Conservation (phyloP, 805 yeast species). For the Candida railenensis region DNA sequence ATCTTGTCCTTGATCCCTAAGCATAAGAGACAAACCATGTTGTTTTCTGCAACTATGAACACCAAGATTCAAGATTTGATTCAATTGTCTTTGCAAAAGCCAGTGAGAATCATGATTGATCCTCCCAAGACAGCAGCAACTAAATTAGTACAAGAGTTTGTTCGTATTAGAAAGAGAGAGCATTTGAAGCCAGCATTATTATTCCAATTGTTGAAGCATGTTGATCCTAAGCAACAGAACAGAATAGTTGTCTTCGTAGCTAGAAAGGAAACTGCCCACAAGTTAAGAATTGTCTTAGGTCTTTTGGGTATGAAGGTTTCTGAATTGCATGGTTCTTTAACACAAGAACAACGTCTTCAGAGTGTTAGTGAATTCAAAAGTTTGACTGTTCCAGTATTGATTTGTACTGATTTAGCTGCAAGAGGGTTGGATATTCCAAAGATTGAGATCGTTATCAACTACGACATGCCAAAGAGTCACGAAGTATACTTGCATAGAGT, state of each 20-base stretch:
- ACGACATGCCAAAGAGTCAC: constrained; percentile 90
- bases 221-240: constrained; percentile 61
- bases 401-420: constrained; percentile 98
- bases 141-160: constrained; percentile 91
- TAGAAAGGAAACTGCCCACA: constrained; percentile 88
- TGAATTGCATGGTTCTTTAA: constrained; percentile 79
- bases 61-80: constrained; percentile 85
- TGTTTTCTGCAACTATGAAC: constrained; percentile 98
- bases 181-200: constrained; percentile 79
- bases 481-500: constrained; percentile 95
- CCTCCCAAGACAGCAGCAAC: constrained; percentile 94
- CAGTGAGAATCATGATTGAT: constrained; percentile 93
- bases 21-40: constrained; percentile 85
- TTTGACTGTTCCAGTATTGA: constrained; percentile 77
- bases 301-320: constrained; percentile 73
- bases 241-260: constrained; percentile 90
- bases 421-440: constrained; percentile 99
- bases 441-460: constrained; percentile 91
- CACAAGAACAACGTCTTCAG: constrained; percentile 90
- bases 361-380: constrained; percentile 82
- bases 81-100: constrained; percentile 82
- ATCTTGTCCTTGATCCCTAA: constrained; percentile 81
- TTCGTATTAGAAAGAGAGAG: constrained; percentile 90
- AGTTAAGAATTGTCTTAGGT: constrained; percentile 72
- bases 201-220: constrained; percentile 63